Evolutionary conservation across 352 stramenopile species (phyloP).

Genomic region (Pythium pyrilobum): DNA sequence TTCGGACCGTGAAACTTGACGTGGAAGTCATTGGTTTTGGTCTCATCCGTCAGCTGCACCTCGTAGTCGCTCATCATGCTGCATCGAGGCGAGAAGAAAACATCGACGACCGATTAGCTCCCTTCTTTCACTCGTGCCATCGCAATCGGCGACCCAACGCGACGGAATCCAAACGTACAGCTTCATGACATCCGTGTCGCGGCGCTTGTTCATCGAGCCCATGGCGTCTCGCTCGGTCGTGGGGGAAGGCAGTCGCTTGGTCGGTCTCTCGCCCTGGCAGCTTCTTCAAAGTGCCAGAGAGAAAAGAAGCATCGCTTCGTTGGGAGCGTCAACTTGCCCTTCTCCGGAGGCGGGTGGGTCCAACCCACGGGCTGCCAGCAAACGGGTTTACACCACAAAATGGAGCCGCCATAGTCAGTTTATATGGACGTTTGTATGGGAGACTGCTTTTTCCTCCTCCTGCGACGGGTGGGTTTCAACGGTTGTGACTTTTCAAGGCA

Average conservation of each 20-base stretch:
- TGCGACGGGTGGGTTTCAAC: neutral
- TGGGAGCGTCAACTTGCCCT: constrained; percentile 17
- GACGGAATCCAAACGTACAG: constrained; percentile 33
- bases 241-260: neutral
- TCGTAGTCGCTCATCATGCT: constrained; percentile 92
- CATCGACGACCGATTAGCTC: too few species aligned
- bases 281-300: constrained; percentile 20
- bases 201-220: constrained; percentile 75
- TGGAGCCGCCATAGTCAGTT: neutral
- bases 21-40: constrained; percentile 76
- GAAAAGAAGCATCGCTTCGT: constrained; percentile 15
- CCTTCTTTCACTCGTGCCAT: too few species aligned
- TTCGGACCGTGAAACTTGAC: constrained; percentile 84
- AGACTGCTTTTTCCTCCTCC: neutral
- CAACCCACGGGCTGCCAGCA: neutral
- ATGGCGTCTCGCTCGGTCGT: constrained; percentile 21
- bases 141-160: neutral
- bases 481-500: constrained; percentile 11
- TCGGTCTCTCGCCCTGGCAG: too few species aligned
- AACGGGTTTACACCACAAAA: too few species aligned
- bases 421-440: constrained; percentile 7
- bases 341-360: constrained; percentile 11
- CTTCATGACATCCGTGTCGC: constrained; percentile 90
- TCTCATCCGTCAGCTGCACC: constrained; percentile 78
- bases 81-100: constrained; percentile 1